These are phyloP conservation scores for Rhodotorula paludigena DNA, from an alignment of 768 basidiomycete species.

Conservation along the genomic window DNA sequence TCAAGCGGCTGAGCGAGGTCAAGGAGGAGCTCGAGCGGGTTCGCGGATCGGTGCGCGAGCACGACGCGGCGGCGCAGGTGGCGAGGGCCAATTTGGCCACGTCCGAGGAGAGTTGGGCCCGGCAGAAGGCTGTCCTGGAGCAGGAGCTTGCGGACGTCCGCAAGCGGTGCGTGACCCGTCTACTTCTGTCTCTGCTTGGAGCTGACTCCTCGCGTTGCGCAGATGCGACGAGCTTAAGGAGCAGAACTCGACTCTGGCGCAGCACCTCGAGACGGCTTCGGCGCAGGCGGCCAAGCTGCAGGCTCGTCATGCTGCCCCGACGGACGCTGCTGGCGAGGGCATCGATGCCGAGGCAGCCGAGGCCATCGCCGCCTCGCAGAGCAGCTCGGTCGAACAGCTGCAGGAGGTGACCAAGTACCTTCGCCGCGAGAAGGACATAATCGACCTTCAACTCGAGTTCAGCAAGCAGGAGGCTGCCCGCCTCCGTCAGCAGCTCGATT, in stretches of 20 bases:
- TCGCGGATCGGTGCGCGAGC: slow-evolving; percentile 58
- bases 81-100: slow-evolving; percentile 65
- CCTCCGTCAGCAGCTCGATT: slow-evolving; percentile 69
- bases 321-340: slow-evolving; percentile 54
- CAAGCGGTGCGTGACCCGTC: slow-evolving; percentile 54
- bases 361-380: slow-evolving; percentile 48
- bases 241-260: slow-evolving; percentile 72
- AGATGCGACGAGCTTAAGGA: slow-evolving; percentile 69
- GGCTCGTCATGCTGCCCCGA: slow-evolving; percentile 35
- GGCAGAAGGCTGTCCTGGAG: slow-evolving; percentile 69
- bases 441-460: slow-evolving; percentile 78
- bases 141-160: slow-evolving; percentile 71
- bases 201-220: neutral
- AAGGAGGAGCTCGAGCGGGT: slow-evolving; percentile 59
- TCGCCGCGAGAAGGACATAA: slow-evolving; percentile 85
- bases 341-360: slow-evolving; percentile 35
- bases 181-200: neutral
- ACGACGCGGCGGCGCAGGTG: slow-evolving; percentile 62
- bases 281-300: slow-evolving; percentile 72
- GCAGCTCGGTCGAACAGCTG: slow-evolving; percentile 52
- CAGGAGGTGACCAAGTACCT: slow-evolving; percentile 64
- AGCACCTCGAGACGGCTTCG: slow-evolving; percentile 78
- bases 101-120: slow-evolving; percentile 73
- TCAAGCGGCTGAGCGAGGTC: slow-evolving; percentile 64
- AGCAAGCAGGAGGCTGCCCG: slow-evolving; percentile 70